A percentile compares a stretch with the other conserved stretches of the same genome.
Conservation (phyloP, 2,329 filamentous ascomycete species). For the Escovopsis sp. region DNA sequence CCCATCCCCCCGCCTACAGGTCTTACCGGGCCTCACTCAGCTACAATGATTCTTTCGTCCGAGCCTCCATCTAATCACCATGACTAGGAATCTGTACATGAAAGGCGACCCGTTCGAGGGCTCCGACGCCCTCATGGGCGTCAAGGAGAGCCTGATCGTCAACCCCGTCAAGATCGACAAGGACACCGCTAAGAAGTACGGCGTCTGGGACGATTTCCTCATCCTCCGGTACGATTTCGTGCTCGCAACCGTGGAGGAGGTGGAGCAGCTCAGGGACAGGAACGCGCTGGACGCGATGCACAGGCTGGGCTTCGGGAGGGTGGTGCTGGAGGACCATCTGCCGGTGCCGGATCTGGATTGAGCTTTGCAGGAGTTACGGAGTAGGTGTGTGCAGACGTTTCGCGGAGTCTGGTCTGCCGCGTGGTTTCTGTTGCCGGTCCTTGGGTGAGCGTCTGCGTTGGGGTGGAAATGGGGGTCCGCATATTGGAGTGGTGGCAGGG, state of each 20-base stretch:
- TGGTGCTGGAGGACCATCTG: conserved; percentile 62
- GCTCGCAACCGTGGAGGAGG: conserved; percentile 37
- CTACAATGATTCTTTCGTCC: no score
- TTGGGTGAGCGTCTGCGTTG: no score
- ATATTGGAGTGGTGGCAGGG: no score
- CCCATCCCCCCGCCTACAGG: no score
- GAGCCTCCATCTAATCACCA: no score
- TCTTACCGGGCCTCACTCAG: no score
- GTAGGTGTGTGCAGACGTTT: no score
- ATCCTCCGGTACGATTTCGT: conserved; percentile 64
- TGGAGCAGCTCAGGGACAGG: conserved; percentile 47
- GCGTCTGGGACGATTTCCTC: conserved; percentile 46
- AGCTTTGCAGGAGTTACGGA: neutral
- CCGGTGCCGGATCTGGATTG: conserved; percentile 53
- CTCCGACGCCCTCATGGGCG: conserved; percentile 74
- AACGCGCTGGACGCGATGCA: conserved; percentile 51
- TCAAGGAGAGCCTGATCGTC: conserved; percentile 66
- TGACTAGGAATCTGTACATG: conserved; percentile 54
- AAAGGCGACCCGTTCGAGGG: conserved; percentile 69
- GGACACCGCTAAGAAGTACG: conserved; percentile 44
- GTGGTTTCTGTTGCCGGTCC: no score
- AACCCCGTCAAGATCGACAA: conserved; percentile 36
- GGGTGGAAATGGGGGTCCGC: no score
- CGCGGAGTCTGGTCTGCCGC: no score
- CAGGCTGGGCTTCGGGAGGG: conserved; percentile 44